A percentile compares a stretch with the other conserved stretches of the same genome.
Conservation (phyloP, 306 rosid genomes). For the Ammopiptanthus mongolicus region DNA sequence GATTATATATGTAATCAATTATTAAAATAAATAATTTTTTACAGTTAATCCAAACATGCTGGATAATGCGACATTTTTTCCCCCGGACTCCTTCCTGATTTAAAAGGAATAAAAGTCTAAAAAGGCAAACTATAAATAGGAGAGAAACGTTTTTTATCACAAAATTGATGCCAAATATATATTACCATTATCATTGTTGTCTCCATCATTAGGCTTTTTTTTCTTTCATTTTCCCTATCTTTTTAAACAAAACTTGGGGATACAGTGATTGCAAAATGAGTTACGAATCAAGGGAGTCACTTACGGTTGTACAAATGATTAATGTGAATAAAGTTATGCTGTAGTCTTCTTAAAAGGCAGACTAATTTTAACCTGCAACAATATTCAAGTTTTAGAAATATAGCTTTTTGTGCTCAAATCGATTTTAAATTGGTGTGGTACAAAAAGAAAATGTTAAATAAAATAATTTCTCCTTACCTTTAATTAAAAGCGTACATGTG, state of each 20-base stretch:
- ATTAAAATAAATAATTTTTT: too few relatives aligned
- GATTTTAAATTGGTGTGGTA: background rate
- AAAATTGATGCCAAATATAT: background rate
- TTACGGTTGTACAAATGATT: background rate
- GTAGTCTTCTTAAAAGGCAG: background rate
- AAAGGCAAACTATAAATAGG: background rate
- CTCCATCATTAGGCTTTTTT: background rate
- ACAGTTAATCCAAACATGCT: too few relatives aligned
- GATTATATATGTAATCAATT: too few relatives aligned
- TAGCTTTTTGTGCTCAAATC: background rate
- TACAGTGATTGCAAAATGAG: background rate
- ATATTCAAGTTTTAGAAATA: background rate
- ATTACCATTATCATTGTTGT: background rate
- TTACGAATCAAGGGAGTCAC: background rate
- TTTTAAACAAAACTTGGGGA: background rate
- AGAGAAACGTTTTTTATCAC: background rate
- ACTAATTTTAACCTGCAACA: background rate
- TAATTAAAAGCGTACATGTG: conserved; percentile 19
- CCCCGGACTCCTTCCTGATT: too few relatives aligned
- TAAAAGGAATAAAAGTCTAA: too few relatives aligned
- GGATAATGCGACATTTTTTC: too few relatives aligned
- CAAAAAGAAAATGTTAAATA: background rate
- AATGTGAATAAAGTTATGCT: background rate
- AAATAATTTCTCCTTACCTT: background rate
- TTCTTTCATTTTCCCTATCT: background rate